Evolutionary conservation across 2,329 filamentous ascomycete species (phyloP), one percentile per base, ranked within the genome.

Genomic region (Lizonia empirigonia): DNA sequence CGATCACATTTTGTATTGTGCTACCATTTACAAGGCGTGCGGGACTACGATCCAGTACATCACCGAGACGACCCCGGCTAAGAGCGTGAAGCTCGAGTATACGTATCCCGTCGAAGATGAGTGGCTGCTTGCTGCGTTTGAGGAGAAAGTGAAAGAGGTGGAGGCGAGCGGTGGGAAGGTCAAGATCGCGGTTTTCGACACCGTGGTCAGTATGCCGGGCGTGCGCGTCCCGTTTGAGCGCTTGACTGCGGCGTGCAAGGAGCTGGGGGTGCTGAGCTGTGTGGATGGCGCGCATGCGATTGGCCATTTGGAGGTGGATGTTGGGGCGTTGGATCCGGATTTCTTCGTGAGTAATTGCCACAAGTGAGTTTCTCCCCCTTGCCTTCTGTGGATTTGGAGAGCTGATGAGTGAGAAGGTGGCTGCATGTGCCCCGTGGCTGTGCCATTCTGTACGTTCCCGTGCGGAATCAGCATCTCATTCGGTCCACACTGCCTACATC

Each of bases 261-360:
- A 86, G 49, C 77, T 86, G 19, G 84, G 82, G 0, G 76, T 97
- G 3, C 68, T 93, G 45, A 91, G 87, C 62, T 77, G 90, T 16
- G 78, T 97, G 29, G 93, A 97, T 69, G 92, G 84, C 13, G 93
- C 93, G 0, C 93, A 97, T 73, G 87, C 88, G 1, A 76, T 96
- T 19, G 93, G 93, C 2, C 88, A 94, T 73, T 80, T 96, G 7
- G 78, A 82, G 1, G 72, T 97, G 7, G 83, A 95, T 70, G 74
- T 97, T 12, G 58, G 68, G 0, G 71, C 74, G 4, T 75, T 91
- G 2, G 83, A 91, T 56, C 86, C 91, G 0, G 92, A 97, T 72
- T 97, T 96, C 75, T 90, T 95, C 66, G 82, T 93, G 12, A 87
- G 82, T 47, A 97, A 97, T 71, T 90, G 86, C 19, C 68, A 71